Base-by-base conservation (phyloP, 177 flowering plant genomes). In the Vitis hybrid region DNA sequence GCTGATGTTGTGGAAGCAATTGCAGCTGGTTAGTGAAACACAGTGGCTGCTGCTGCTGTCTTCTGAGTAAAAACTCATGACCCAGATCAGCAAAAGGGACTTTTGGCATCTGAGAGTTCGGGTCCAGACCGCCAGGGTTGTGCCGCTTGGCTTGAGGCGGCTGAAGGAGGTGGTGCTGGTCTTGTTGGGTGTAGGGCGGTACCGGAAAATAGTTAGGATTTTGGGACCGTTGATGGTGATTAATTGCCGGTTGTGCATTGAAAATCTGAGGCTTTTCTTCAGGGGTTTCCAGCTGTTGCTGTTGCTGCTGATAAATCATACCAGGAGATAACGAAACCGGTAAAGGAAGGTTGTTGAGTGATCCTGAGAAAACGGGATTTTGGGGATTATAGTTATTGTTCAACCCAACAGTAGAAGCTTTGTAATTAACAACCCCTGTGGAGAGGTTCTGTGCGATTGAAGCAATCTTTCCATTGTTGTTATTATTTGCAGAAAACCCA, bases 1-100 rank as follows among this genome's bases (percentile, higher is more conserved):
- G 76, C 5, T 55, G 60, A 22, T 68, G 67, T 60, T 71, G 75
- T 13, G 87, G 80, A 67, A 78, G 77, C 60, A 72, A 72, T 26
- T 73, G 85, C 53, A 78, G 64, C 26, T 74, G 82, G 5, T 77
- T 85, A 68, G 80, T 73, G 33, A 72, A 65, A n/a, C 69, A 69
- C 61, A 68, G 76, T 26, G 70, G 82, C 51, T 66, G 74, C 5
- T 74, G 82, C 29, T 77, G 82, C 51, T 68, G 66, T n/a, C 63
- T 71, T 31, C 75, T 50, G 3, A 67, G 59, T 15, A 71, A 63
- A 5, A 76, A 16, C 57, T 76, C 79, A 3, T 71, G 64, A 10
- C 65, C 69, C 2, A 68, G 55, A 71, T 76, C 75, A 15, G 61
- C 8, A 29, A 72, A 68, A 2, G 72, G 72, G 14, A 55, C 60